phyloP scores from a whole-genome alignment of 139 green algal species.

The Volvox reticuliferus region DNA sequence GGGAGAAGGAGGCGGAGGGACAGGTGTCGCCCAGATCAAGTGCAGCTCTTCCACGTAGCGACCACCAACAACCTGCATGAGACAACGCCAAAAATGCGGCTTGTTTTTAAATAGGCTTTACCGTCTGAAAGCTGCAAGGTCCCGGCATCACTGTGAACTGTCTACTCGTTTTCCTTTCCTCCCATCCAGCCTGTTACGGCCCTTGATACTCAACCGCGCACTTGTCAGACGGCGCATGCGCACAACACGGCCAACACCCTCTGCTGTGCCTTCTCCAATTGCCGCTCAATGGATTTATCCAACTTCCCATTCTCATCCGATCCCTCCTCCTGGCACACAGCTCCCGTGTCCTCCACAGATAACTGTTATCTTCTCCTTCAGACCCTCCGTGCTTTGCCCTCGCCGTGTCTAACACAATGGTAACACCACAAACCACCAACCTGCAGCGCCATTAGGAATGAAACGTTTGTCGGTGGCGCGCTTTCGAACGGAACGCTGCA shows the following conservation, averaged over 20 bases:
- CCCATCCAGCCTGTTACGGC: too few relatives aligned
- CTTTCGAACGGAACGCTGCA: not conserved
- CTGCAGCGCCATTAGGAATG: not conserved
- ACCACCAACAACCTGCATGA: not conserved
- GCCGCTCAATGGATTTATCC: too few relatives aligned
- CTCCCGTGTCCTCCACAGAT: too few relatives aligned
- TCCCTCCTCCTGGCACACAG: too few relatives aligned
- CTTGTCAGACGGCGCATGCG: too few relatives aligned
- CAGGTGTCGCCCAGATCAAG: slow-evolving; percentile 20
- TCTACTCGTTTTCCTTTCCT: too few relatives aligned
- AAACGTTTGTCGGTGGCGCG: not conserved
- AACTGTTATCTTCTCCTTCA: not conserved
- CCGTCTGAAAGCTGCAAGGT: too few relatives aligned
- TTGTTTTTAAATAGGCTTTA: too few relatives aligned
- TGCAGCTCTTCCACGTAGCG: slow-evolving; percentile 22
- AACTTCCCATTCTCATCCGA: too few relatives aligned
- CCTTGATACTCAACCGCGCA: too few relatives aligned
- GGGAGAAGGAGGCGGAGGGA: not conserved
- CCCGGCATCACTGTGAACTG: too few relatives aligned
- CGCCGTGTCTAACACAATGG: not conserved
- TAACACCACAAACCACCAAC: not conserved
- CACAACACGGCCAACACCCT: not conserved
- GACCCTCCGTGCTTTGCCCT: not conserved
- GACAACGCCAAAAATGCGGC: too few relatives aligned
- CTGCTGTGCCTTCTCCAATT: not conserved